Evolutionary conservation across 2,329 filamentous ascomycete species (phyloP), one percentile per base, ranked within the genome.

Genomic region (Cryphonectria naterciae): DNA sequence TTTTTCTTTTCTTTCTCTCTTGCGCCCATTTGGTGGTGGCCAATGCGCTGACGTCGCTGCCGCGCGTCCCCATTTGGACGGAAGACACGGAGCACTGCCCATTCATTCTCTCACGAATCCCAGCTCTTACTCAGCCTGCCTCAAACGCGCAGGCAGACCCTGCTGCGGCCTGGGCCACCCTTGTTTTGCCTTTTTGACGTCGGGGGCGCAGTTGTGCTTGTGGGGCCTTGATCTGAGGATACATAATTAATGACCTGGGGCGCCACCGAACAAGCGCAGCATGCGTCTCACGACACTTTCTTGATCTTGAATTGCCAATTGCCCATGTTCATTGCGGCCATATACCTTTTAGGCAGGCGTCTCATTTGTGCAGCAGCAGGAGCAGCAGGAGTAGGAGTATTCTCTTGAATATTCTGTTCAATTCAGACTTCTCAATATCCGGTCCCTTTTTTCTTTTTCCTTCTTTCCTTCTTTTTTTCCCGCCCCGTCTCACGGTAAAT

Each of bases 11-110:
- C 37, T 39, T 39, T 11, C 10, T 32, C 22, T 19, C 46, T 22
- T 39, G n/a, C 19, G 39, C 37, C 37, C 13, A 15, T 39, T 4
- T 32, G 32, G 37, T 39, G 37, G 37, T 41, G 61, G 41, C 37
- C 61, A 39, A 39, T 64, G 61, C 63, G 63, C 63, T 65, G 63
- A 65, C 63, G 63, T 65, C 63, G 63, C 43, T 65, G 63, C 63
- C 63, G 43, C 63, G 63, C 63, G 63, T 65, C 32, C 32, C 46
- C 63, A 37, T 49, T 8, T 65, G 28, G 25, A 65, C 41, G 41
- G n/a, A 28, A 49, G 41, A 19, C 28, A n/a, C 17, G 19, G 43
- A 65, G 41, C 41, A 49, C 63, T 46, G 63, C 37, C 46, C 46
- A 49, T 49, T 19, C 54, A 58, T 61, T 39, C 58, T 61, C 58